Base-by-base conservation (phyloP, 768 basidiomycete species). In the Brasilioporus rufonigricans region DNA sequence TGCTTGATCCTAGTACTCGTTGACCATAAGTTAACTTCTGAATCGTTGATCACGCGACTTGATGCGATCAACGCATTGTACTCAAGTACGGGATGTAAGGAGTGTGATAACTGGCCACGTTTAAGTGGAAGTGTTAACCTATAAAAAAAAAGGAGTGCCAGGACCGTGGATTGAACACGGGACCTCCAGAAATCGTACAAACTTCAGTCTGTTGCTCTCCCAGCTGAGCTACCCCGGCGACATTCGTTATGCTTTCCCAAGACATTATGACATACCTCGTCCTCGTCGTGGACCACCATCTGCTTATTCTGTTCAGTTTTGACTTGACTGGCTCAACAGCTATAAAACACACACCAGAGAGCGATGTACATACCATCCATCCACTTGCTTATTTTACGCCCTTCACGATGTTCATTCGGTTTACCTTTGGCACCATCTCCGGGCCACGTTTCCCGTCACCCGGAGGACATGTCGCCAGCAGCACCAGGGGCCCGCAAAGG, bases 171-270 rank as follows among this genome's bases (percentile, higher is more conserved):
- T 79, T 73, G 78, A 80, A 79, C 77, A 77, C 74, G 74, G 75
- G 77, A 80, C 79, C 78, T 80, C 54, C 54, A 55, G 54, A 55
- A 53, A 41, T 3, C 38, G 31, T 10, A 11, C 5, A 4, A 45
- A 53, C 54, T 84, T 84, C 82, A 84, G 82, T 83, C 82, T 83
- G 78, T 79, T 82, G 82, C 82, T 83, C 82, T 84, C 82, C 82
- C 82, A 83, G 77, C 81, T 84, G 82, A 84, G 82, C 82, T 84
- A 84, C 73, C 78, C 77, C 79, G 81, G 80, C 81, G 39, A 44
- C 16, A 3, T 0, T 19, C 24, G n/a, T 3, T 24, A 2, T 41
- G 13, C 16, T 18, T 14, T 5, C 3, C 16, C 14, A 16, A 16
- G 3, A 16, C 5, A 5, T 7, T 36, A 5, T 36, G 14, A 36